phyloP scores from a whole-genome alignment of 345 rosid species.

The Pistacia vera region DNA sequence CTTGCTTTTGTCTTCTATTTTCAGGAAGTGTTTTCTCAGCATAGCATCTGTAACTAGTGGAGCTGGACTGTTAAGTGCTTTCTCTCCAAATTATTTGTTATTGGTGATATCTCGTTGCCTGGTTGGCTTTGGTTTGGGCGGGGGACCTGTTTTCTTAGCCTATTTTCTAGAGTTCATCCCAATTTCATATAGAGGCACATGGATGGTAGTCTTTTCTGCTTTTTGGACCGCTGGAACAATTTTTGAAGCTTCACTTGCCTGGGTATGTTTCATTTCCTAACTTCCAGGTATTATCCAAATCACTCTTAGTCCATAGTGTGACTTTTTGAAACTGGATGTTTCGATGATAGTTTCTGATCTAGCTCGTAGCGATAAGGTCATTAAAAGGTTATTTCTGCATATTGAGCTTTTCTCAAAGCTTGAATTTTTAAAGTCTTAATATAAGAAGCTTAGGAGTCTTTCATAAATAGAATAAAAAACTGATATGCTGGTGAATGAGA shows the following conservation, averaged over 20 bases:
- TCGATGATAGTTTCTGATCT: slow-evolving; percentile 93
- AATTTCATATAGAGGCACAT: slow-evolving; percentile 49
- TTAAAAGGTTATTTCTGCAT: neutral
- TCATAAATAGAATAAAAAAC: no score
- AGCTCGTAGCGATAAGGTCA: slow-evolving; percentile 92
- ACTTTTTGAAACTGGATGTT: slow-evolving; percentile 45
- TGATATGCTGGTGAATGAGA: no score
- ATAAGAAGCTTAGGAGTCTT: no score
- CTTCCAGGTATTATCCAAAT: neutral
- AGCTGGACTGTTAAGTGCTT: slow-evolving; percentile 60
- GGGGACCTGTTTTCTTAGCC: slow-evolving; percentile 54
- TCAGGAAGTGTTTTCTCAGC: slow-evolving; percentile 55
- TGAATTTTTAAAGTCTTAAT: no score
- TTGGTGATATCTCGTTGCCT: slow-evolving; percentile 43
- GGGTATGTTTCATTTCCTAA: slow-evolving; percentile 38
- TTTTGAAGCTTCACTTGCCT: slow-evolving; percentile 57
- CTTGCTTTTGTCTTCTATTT: neutral
- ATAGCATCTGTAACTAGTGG: slow-evolving; percentile 45
- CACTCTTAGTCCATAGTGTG: no score
- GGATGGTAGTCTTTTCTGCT: slow-evolving; percentile 61
- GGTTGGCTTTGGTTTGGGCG: slow-evolving; percentile 68
- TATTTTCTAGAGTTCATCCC: slow-evolving; percentile 68
- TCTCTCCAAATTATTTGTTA: slow-evolving; percentile 46
- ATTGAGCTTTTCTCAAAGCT: no score
- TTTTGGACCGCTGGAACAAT: slow-evolving; percentile 64